phyloP scores from a whole-genome alignment of 2,329 filamentous ascomycete genomes.

The Cryoendolithus antarcticus region DNA sequence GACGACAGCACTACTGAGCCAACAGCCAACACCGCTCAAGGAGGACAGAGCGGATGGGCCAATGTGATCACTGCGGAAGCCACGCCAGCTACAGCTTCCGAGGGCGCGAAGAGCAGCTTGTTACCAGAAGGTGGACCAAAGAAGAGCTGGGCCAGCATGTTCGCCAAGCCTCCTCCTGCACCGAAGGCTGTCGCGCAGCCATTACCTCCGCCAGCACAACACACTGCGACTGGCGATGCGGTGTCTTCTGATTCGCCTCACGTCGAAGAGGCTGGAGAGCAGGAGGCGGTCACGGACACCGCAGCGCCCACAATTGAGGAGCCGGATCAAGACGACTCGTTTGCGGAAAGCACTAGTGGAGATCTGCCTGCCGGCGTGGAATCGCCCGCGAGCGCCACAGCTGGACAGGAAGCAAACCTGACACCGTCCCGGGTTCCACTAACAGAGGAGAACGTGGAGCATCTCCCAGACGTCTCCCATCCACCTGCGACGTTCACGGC shows the following conservation, averaged over 20 bases:
- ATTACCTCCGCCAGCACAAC: constrained; percentile 10
- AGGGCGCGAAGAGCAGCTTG: constrained; percentile 22
- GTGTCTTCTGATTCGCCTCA: too few relatives aligned
- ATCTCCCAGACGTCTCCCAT: constrained; percentile 69
- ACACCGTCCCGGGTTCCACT: constrained; percentile 68
- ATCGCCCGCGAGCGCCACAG: constrained; percentile 3
- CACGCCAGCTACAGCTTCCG: constrained; percentile 19
- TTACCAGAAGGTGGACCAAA: constrained; percentile 27
- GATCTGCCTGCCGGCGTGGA: not conserved
- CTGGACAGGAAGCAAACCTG: constrained; percentile 25
- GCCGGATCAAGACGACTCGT: too few relatives aligned
- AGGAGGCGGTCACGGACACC: constrained; percentile 5
- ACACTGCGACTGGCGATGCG: constrained; percentile 1
- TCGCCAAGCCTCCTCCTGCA: constrained; percentile 35
- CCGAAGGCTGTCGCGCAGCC: constrained; percentile 30
- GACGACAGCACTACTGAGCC: constrained; percentile 10
- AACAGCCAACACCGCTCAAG: constrained; percentile 10
- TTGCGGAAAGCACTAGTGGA: too few relatives aligned
- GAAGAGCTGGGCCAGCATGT: constrained; percentile 45
- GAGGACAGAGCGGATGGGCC: constrained; percentile 32
- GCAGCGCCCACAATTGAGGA: constrained; percentile 17
- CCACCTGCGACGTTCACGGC: constrained; percentile 69
- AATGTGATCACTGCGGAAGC: constrained; percentile 20
- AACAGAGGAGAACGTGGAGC: constrained; percentile 84
- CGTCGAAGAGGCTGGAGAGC: not conserved